phyloP scores from a whole-genome alignment of 306 rosid species.

The Cucurbita argyrosperma region DNA sequence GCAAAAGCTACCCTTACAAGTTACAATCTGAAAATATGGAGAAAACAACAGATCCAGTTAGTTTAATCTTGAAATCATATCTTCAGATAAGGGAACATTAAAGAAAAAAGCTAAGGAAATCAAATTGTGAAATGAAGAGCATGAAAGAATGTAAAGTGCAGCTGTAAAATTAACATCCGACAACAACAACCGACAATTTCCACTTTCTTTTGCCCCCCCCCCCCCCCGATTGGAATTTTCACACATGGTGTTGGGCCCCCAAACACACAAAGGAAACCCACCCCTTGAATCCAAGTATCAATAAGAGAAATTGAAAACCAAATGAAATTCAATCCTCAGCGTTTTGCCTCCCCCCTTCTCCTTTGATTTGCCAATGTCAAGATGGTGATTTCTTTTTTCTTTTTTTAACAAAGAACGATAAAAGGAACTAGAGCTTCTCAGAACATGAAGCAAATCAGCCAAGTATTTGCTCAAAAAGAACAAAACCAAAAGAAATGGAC shows the following conservation, averaged over 20 bases:
- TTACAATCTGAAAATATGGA: not conserved
- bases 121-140: constrained; percentile 22
- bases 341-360: not conserved
- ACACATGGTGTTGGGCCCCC: constrained; percentile 49
- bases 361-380: not conserved
- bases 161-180: constrained; percentile 27
- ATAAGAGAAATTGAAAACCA: not conserved
- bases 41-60: not conserved
- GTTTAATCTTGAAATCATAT: not conserved
- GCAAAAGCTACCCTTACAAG: not conserved
- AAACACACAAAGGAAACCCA: constrained; percentile 4
- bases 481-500: not conserved
- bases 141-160: constrained; percentile 12
- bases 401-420: not conserved
- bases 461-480: not conserved
- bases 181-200: constrained; percentile 33
- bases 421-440: not conserved
- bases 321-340: not conserved
- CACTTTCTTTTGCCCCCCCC: constrained; percentile 27
- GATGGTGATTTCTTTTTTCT: not conserved
- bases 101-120: constrained; percentile 1
- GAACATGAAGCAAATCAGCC: not conserved
- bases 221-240: constrained; percentile 16
- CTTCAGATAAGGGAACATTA: not conserved
- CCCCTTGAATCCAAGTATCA: constrained; percentile 20